Percentiles rank a stretch among this genome's conserved stretches.
phyloP scores from a whole-genome alignment of 192 early-diverging fungal genomes.

The Backusella sp. region DNA sequence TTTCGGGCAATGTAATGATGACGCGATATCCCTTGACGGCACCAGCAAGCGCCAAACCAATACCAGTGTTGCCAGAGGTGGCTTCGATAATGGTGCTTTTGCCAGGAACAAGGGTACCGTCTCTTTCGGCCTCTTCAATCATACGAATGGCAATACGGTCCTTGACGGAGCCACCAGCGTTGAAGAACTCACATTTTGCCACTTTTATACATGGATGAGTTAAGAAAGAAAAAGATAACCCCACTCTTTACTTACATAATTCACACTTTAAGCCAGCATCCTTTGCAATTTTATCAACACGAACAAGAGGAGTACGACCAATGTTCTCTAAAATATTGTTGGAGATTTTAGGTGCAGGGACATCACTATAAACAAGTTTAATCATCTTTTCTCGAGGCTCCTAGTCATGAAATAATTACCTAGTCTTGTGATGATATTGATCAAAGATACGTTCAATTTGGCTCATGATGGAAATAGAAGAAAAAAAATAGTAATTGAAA shows the following conservation, averaged over 20 bases:
- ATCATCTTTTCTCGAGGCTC: no score
- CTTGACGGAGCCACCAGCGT: constrained; percentile 98
- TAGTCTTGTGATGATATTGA: constrained; percentile 9
- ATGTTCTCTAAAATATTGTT: constrained; percentile 93
- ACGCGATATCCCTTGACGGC: constrained; percentile 98
- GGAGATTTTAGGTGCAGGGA: constrained; percentile 77
- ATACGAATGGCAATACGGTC: constrained; percentile 96
- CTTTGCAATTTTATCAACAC: constrained; percentile 86
- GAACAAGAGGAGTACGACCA: constrained; percentile 94
- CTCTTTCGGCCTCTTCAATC: constrained; percentile 92
- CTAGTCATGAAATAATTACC: not conserved
- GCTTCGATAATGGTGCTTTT: constrained; percentile 95
- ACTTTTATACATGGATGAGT: constrained; percentile 33
- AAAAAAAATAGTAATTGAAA: not conserved
- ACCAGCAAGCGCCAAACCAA: constrained; percentile 93
- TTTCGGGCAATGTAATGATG: constrained; percentile 99
- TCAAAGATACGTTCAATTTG: constrained; percentile 11
- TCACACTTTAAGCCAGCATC: constrained; percentile 93
- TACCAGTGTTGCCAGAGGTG: constrained; percentile 99
- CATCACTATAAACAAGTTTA: constrained; percentile 22
- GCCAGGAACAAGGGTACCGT: constrained; percentile 88
- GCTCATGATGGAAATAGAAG: not conserved
- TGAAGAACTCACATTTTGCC: constrained; percentile 99
- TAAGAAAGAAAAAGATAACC: not conserved
- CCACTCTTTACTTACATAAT: constrained; percentile 64